Evolutionary conservation across 2,329 filamentous ascomycete genomes (phyloP).

Genomic region (Colletotrichum acutatum): DNA sequence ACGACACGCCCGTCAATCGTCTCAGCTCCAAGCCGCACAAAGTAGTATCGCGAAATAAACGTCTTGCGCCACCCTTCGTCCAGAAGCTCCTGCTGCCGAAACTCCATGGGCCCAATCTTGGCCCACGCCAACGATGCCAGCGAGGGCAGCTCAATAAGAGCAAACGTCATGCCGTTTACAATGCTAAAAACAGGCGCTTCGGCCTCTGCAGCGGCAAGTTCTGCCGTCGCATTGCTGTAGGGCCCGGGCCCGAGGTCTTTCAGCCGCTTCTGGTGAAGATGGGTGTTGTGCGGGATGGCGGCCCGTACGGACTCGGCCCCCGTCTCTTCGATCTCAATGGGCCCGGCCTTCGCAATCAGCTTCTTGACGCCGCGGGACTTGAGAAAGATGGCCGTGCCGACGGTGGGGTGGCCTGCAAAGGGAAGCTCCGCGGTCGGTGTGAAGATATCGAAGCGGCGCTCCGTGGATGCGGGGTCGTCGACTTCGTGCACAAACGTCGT

Average conservation of each 20-base stretch:
- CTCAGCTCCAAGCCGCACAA: slow-evolving; percentile 49
- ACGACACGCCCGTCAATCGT: slow-evolving; percentile 7
- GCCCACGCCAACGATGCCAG: slow-evolving; percentile 66
- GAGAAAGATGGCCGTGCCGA: slow-evolving; percentile 65
- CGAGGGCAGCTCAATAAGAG: slow-evolving; percentile 70
- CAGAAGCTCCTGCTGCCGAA: slow-evolving; percentile 49
- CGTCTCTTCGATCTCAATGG: slow-evolving; percentile 56
- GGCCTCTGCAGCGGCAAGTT: slow-evolving; percentile 43
- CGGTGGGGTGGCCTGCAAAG: slow-evolving; percentile 72
- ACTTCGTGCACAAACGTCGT: slow-evolving; percentile 70
- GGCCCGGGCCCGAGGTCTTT: slow-evolving; percentile 16
- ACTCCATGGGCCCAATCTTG: slow-evolving; percentile 45
- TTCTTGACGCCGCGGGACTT: slow-evolving; percentile 51
- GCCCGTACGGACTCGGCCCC: slow-evolving; percentile 64
- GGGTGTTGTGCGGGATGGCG: slow-evolving; percentile 70
- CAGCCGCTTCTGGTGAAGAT: slow-evolving; percentile 10
- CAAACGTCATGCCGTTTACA: slow-evolving; percentile 79
- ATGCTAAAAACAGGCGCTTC: slow-evolving; percentile 67
- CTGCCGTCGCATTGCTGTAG: background rate
- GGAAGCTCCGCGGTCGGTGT: slow-evolving; percentile 63
- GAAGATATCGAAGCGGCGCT: slow-evolving; percentile 68
- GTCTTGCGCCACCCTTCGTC: slow-evolving; percentile 66
- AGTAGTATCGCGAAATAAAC: slow-evolving; percentile 69
- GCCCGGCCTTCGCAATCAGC: slow-evolving; percentile 67
- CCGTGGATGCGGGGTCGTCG: slow-evolving; percentile 45